Evolutionary conservation across 345 rosid species (phyloP).

Genomic region (Salix dunnii): DNA sequence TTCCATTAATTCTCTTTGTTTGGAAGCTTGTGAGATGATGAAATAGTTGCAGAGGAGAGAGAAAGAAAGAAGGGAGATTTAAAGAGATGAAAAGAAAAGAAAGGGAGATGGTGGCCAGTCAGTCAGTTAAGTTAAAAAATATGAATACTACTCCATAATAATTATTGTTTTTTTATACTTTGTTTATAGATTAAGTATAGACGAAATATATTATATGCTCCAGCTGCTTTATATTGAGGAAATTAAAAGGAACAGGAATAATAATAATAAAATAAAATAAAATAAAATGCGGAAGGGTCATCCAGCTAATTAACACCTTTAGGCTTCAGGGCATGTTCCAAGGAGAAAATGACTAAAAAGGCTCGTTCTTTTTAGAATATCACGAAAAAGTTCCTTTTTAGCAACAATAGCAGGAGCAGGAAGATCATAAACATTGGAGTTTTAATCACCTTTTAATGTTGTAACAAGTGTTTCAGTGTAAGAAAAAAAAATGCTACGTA

Average conservation of each 20-base stretch:
- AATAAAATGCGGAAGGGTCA: constrained; percentile 19
- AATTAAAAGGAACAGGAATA: background rate
- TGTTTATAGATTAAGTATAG: constrained; percentile 35
- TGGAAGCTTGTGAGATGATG: constrained; percentile 66
- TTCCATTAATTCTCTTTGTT: constrained; percentile 86
- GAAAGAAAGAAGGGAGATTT: constrained; percentile 23
- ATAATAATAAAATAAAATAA: background rate
- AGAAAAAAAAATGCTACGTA: no score
- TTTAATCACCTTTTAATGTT: background rate
- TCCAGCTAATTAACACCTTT: constrained; percentile 46
- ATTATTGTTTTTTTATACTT: constrained; percentile 26
- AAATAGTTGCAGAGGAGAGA: constrained; percentile 46
- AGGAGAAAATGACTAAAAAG: constrained; percentile 50
- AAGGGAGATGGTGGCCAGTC: constrained; percentile 47
- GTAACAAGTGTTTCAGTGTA: no score
- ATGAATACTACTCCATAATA: constrained; percentile 18
- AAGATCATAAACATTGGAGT: background rate
- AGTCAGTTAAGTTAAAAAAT: constrained; percentile 33
- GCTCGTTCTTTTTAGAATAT: constrained; percentile 41
- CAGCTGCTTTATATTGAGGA: constrained; percentile 20
- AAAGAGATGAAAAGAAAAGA: constrained; percentile 19
- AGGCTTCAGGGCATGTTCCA: constrained; percentile 57
- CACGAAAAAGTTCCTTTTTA: constrained; percentile 71
- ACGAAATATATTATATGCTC: constrained; percentile 31
- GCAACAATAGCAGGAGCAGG: constrained; percentile 29